Evolutionary conservation across 371 early-diverging fungal species (phyloP).

Genomic region (Zopfochytrium polystomum): DNA sequence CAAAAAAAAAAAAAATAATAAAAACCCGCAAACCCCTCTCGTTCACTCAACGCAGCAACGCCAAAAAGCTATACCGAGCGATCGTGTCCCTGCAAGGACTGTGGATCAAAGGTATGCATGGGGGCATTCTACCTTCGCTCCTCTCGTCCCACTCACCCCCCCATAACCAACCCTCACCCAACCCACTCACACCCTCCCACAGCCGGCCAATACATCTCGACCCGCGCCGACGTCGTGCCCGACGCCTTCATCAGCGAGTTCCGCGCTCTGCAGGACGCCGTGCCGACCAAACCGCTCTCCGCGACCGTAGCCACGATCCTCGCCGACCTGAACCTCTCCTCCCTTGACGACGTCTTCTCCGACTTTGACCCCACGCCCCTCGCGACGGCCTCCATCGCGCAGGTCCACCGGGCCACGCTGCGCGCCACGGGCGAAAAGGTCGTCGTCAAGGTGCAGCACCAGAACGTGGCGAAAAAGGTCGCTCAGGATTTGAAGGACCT

Average conservation of each 20-base stretch:
- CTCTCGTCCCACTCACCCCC: too few species aligned
- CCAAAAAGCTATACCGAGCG: slow-evolving; percentile 11
- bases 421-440: slow-evolving; percentile 57
- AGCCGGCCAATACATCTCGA: slow-evolving; percentile 18
- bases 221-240: slow-evolving; percentile 23
- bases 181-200: too few species aligned
- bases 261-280: slow-evolving; percentile 21
- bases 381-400: slow-evolving; percentile 42
- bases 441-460: slow-evolving; percentile 93
- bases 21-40: too few species aligned
- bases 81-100: slow-evolving; percentile 30
- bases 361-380: slow-evolving; percentile 29
- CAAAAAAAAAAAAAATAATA: too few species aligned
- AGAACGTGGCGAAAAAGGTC: slow-evolving; percentile 77
- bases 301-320: slow-evolving; percentile 10
- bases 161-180: too few species aligned
- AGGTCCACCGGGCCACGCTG: slow-evolving; percentile 31
- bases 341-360: slow-evolving; percentile 16
- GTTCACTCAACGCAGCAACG: too few species aligned
- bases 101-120: slow-evolving; percentile 29
- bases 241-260: slow-evolving; percentile 7
- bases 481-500: slow-evolving; percentile 74
- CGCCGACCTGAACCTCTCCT: not conserved
- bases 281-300: slow-evolving; percentile 20
- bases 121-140: slow-evolving; percentile 8